These are phyloP conservation scores for Stagonosporopsis cucurbitacearum DNA, from an alignment of 2,329 filamentous ascomycete genomes.

Conservation along the genomic window DNA sequence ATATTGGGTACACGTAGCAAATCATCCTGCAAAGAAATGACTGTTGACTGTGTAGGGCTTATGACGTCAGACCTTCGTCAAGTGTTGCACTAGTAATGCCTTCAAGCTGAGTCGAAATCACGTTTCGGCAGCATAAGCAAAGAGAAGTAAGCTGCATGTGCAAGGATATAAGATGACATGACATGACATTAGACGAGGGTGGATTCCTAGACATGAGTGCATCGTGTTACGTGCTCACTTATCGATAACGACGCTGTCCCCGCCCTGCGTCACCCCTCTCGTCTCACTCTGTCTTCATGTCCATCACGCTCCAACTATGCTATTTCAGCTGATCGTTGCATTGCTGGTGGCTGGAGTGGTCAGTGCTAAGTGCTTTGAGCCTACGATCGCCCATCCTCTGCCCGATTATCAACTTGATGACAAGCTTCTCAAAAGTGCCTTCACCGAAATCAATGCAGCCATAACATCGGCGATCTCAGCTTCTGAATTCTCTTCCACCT, in stretches of 20 bases:
- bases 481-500: constrained; percentile 43
- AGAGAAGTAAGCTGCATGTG: no score
- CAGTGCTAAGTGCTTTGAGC: constrained; percentile 45
- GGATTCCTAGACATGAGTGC: not conserved
- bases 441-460: constrained; percentile 36
- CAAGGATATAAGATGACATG: no score
- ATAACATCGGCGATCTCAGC: constrained; percentile 35
- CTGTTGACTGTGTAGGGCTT: no score
- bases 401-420: constrained; percentile 40
- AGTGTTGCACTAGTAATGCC: no score
- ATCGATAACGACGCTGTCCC: not conserved
- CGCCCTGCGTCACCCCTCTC: not conserved
- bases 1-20: no score
- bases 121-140: no score
- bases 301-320: not conserved
- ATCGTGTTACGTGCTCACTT: not conserved
- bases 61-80: no score
- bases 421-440: constrained; percentile 38
- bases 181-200: no score
- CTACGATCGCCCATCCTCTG: constrained; percentile 48
- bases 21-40: no score
- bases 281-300: not conserved
- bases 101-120: no score
- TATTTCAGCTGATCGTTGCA: not conserved
- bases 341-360: constrained; percentile 9